Percentiles rank a stretch among this genome's conserved stretches.
phyloP scores from a whole-genome alignment of 176 grass and related monocot species.

The Urochloa ruziziensis region DNA sequence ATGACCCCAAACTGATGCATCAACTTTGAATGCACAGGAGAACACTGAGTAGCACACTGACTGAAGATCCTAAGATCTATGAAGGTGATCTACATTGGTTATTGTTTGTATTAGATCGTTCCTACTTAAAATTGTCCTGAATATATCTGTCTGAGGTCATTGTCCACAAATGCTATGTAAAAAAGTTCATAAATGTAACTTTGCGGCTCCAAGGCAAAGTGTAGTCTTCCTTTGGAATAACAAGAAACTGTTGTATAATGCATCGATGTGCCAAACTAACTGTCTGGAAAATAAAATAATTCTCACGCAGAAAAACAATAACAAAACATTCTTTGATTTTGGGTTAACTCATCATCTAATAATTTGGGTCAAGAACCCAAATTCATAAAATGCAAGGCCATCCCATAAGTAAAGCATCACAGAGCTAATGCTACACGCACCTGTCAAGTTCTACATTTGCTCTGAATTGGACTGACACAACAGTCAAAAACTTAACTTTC shows the following conservation, averaged over 20 bases:
- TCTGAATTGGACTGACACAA: background rate
- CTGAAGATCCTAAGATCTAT: background rate
- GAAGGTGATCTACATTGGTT: background rate
- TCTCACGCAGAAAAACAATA: background rate
- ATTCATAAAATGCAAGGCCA: background rate
- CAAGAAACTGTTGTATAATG: background rate
- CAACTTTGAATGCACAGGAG: background rate
- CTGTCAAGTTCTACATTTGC: background rate
- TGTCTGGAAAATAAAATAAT: background rate
- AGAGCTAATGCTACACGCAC: background rate
- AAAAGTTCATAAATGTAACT: background rate
- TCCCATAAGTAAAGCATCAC: background rate
- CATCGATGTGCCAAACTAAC: background rate
- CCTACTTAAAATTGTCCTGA: background rate
- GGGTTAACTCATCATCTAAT: background rate
- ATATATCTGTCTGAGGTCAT: background rate
- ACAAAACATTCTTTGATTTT: background rate
- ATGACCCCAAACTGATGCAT: background rate
- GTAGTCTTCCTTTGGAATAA: background rate
- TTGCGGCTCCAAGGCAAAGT: background rate
- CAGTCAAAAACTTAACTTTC: background rate
- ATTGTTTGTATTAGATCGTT: background rate
- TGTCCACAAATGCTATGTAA: background rate
- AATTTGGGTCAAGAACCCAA: background rate
- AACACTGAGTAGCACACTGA: background rate